Conservation (phyloP, 495 filamentous ascomycete species). For the Talaromyces nanjingensis region DNA sequence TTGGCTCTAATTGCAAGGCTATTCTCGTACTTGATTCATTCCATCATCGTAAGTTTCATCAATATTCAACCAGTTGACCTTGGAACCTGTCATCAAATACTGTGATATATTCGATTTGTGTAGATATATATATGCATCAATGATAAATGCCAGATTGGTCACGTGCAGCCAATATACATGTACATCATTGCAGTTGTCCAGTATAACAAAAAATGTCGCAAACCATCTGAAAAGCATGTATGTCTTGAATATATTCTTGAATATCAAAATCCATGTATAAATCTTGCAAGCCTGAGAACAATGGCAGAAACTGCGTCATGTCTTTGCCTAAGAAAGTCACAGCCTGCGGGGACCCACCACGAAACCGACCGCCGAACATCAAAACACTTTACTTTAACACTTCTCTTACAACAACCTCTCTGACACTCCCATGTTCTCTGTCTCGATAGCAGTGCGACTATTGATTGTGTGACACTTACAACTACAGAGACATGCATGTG, state of each 20-base stretch:
- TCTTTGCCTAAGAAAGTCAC: neutral
- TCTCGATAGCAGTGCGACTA: neutral
- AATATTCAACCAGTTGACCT: too few relatives aligned
- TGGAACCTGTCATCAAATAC: too few relatives aligned
- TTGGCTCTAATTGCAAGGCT: neutral
- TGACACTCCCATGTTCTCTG: neutral
- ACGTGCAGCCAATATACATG: neutral
- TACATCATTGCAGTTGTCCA: neutral
- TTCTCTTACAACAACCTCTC: neutral
- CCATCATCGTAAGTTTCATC: too few relatives aligned
- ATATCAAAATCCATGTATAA: too few relatives aligned
- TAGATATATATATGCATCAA: too few relatives aligned
- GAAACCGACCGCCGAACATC: neutral
- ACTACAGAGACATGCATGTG: neutral
- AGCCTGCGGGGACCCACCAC: slow-evolving; percentile 2
- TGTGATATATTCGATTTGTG: too few relatives aligned
- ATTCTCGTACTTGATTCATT: neutral
- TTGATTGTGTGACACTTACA: neutral
- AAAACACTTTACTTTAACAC: neutral
- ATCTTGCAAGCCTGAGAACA: neutral
- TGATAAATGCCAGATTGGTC: neutral
- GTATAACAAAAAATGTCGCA: neutral
- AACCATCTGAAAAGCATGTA: neutral
- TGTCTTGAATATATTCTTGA: too few relatives aligned
- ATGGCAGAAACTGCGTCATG: neutral